A percentile compares a stretch with the other conserved stretches of the same genome.
Conservation (phyloP, 352 stramenopile species). For the Pythium angustatum region DNA sequence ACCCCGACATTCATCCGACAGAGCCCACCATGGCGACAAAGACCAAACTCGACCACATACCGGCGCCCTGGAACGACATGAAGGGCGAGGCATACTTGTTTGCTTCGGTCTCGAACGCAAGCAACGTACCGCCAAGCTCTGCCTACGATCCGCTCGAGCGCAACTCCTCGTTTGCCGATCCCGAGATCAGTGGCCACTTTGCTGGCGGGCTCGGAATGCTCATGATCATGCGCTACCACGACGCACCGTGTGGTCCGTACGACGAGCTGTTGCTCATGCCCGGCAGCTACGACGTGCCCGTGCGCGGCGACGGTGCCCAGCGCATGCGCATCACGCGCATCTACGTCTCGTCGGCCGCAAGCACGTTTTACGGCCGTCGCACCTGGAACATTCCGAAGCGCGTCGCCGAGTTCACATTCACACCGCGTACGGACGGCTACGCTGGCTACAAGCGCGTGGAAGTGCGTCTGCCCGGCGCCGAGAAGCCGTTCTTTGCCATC, state of each 20-base stretch:
- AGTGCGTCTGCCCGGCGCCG: slow-evolving; percentile 5
- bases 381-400: slow-evolving; percentile 21
- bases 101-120: neutral
- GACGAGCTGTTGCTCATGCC: slow-evolving; percentile 13
- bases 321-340: slow-evolving; percentile 14
- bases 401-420: slow-evolving; percentile 8
- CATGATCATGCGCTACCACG: slow-evolving; percentile 16
- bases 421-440: neutral
- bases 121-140: neutral
- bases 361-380: slow-evolving; percentile 7
- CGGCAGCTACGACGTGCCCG: neutral
- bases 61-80: slow-evolving; percentile 14
- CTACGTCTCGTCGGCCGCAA: slow-evolving; percentile 11
- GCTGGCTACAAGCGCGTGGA: slow-evolving; percentile 6
- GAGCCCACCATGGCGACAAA: neutral
- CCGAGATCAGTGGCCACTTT: slow-evolving; percentile 7
- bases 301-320: neutral
- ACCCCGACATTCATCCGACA: neutral
- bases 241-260: slow-evolving; percentile 8
- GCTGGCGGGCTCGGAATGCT: slow-evolving; percentile 5
- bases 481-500: slow-evolving; percentile 13
- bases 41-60: neutral
- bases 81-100: slow-evolving; percentile 14
- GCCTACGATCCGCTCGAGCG: slow-evolving; percentile 17
- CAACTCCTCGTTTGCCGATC: neutral